Conservation (phyloP, 1,284 basidiomycete species). For the Fomitiporia mediterranea region DNA sequence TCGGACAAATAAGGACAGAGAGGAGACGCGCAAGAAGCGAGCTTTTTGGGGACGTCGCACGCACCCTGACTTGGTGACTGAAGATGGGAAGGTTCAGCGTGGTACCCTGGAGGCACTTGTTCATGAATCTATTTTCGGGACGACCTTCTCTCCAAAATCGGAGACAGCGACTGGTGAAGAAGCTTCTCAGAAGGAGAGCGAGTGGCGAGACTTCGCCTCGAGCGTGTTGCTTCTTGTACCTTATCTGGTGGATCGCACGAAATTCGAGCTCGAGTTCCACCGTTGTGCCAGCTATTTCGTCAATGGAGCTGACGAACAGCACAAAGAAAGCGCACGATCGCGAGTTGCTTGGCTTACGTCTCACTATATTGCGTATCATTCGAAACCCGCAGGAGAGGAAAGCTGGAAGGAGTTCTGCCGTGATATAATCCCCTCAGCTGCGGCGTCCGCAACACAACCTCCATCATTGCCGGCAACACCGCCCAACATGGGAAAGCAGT, state of each 20-base stretch:
- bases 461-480: constrained; percentile 36
- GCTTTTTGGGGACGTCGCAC: constrained; percentile 74
- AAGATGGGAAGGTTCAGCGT: constrained; percentile 44
- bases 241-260: constrained; percentile 43
- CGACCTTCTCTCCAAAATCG: constrained; percentile 42
- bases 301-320: constrained; percentile 45
- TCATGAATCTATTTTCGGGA: constrained; percentile 77
- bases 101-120: constrained; percentile 73
- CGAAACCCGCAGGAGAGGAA: constrained; percentile 42
- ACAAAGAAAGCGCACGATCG: constrained; percentile 36
- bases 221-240: constrained; percentile 58
- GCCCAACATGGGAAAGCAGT: constrained; percentile 53
- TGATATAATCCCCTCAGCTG: constrained; percentile 41
- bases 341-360: constrained; percentile 59
- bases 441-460: constrained; percentile 29
- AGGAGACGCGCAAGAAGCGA: constrained; percentile 49
- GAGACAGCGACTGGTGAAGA: background rate
- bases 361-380: constrained; percentile 60
- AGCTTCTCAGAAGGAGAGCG: background rate
- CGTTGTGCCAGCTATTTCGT: constrained; percentile 62
- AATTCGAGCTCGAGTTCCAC: constrained; percentile 66
- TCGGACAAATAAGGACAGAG: constrained; percentile 26
- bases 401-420: constrained; percentile 57
- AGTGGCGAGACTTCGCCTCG: constrained; percentile 59
- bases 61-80: constrained; percentile 62